phyloP scores from a whole-genome alignment of 106 monocot genomes.

The Chionographis japonica region DNA sequence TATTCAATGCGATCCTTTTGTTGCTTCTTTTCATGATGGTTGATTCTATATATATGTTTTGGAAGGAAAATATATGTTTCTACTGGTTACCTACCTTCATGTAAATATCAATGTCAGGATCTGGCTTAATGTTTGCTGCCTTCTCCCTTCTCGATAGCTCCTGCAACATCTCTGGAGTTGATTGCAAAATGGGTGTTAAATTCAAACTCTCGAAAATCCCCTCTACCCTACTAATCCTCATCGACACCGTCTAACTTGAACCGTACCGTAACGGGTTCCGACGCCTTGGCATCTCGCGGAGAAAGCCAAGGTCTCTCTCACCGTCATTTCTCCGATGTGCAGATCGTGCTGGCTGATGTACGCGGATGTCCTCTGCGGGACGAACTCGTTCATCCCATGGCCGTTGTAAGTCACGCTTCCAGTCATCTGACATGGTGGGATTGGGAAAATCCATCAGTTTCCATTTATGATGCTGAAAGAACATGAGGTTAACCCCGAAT shows the following conservation, averaged over 20 bases:
- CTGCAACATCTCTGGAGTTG: constrained; percentile 49
- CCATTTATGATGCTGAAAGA: background rate
- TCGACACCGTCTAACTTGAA: no score
- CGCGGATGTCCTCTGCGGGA: constrained; percentile 67
- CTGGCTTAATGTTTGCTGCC: constrained; percentile 63
- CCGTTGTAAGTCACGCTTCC: constrained; percentile 73
- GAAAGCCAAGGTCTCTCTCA: constrained; percentile 67
- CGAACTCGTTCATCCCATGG: constrained; percentile 70
- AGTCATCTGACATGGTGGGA: constrained; percentile 23
- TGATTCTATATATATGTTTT: no score
- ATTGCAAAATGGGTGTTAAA: background rate
- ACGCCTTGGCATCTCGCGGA: constrained; percentile 78
- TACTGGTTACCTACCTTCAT: constrained; percentile 51
- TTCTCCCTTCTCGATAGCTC: constrained; percentile 76
- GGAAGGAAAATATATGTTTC: background rate
- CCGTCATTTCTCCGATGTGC: constrained; percentile 77
- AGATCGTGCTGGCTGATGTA: constrained; percentile 81
- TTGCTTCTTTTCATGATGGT: no score
- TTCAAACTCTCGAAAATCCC: background rate
- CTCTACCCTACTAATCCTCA: no score
- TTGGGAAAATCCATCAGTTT: background rate
- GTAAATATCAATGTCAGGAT: constrained; percentile 66
- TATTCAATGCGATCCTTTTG: no score
- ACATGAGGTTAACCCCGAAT: background rate
- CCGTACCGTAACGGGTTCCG: constrained; percentile 68